Evolutionary conservation across 2,329 filamentous ascomycete species (phyloP).

Genomic region (Sclerotinia glacialis): DNA sequence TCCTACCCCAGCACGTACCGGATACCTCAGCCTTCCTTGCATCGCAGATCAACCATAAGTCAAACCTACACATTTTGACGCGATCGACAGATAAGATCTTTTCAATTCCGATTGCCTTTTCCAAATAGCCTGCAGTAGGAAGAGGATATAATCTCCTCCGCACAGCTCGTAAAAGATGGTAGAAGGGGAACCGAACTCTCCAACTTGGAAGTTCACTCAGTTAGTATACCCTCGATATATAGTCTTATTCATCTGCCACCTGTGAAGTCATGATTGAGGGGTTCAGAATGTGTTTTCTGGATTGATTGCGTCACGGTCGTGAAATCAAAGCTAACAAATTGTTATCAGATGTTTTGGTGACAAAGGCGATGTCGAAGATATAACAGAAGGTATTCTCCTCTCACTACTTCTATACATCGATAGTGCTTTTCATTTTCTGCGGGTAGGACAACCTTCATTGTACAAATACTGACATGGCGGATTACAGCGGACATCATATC

Average conservation of each 20-base stretch:
- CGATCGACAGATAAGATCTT: conserved; percentile 28
- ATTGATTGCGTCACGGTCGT: conserved; percentile 16
- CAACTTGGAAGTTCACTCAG: conserved; percentile 99
- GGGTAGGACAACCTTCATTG: background rate
- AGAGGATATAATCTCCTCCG: conserved; percentile 37
- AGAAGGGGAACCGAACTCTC: conserved; percentile 89
- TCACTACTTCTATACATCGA: background rate
- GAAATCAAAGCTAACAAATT: conserved; percentile 31
- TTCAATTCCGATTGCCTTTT: conserved; percentile 15
- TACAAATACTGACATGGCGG: conserved; percentile 27
- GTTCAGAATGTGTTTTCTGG: background rate
- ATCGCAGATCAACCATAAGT: conserved; percentile 22
- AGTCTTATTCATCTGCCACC: conserved; percentile 5
- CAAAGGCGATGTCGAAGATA: conserved; percentile 89
- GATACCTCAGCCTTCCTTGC: conserved; percentile 33
- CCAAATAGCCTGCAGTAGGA: conserved; percentile 25
- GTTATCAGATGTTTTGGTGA: conserved; percentile 88
- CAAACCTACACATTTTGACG: conserved; percentile 29
- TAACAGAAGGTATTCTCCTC: conserved; percentile 39
- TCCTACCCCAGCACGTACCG: conserved; percentile 31
- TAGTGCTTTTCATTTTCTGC: background rate
- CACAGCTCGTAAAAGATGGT: conserved; percentile 69
- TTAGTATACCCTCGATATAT: conserved; percentile 32
- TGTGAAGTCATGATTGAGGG: background rate
- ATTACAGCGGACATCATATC: conserved; percentile 80